Conservation (phyloP, 208 protist species). For the Trichomonas vaginalis region DNA sequence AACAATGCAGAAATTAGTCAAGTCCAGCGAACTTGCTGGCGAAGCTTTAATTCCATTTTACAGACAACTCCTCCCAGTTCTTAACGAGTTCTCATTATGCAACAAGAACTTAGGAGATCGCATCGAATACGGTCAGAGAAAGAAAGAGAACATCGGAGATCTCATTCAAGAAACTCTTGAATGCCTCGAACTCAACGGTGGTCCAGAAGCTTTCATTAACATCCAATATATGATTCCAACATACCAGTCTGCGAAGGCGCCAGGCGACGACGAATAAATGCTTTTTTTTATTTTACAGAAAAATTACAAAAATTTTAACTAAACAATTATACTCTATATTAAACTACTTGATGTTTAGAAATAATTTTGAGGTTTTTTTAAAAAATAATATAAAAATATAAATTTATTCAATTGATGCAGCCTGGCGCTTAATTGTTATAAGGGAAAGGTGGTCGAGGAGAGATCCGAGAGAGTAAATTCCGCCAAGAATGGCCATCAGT, state of each 20-base stretch:
- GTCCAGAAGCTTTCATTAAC: conserved; percentile 63
- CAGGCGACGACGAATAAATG: conserved; percentile 1
- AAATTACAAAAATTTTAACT: too few relatives aligned
- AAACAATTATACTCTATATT: too few relatives aligned
- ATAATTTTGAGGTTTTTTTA: too few relatives aligned
- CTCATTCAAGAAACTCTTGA: conserved; percentile 87
- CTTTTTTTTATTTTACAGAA: not conserved
- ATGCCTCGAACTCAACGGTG: conserved; percentile 60
- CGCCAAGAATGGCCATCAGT: not conserved
- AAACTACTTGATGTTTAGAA: too few relatives aligned
- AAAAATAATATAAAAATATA: too few relatives aligned
- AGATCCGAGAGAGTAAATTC: not conserved
- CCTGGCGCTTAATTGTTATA: not conserved
- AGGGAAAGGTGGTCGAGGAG: not conserved
- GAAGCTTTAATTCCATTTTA: conserved; percentile 92
- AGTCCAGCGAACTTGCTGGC: conserved; percentile 72
- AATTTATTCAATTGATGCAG: not conserved
- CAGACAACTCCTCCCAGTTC: conserved; percentile 83
- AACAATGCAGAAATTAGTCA: conserved; percentile 8
- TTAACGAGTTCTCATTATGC: conserved; percentile 88
- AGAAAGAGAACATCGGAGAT: conserved; percentile 59
- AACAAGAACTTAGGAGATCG: conserved; percentile 62
- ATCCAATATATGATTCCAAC: conserved; percentile 70
- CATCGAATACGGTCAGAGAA: conserved; percentile 80
- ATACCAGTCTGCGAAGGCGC: conserved; percentile 41